These are phyloP conservation scores for Gnomoniopsis smithogilvyi DNA, from an alignment of 2,329 filamentous ascomycete genomes.

Conservation along the genomic window DNA sequence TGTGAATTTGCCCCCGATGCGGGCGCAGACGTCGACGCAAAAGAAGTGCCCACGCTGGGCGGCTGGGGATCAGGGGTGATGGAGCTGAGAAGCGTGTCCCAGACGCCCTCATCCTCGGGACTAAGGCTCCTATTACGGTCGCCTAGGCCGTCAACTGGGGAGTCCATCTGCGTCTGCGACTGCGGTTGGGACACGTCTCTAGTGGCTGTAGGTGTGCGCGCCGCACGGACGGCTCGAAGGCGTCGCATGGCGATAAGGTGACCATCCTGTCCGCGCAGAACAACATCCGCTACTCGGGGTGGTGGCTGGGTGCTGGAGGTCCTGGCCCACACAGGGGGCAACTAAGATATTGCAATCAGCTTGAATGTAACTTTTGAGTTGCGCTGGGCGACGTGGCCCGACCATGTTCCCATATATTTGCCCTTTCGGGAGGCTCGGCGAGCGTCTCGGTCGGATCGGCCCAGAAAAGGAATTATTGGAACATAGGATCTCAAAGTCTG, in stretches of 20 bases:
- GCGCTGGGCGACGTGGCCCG: neutral
- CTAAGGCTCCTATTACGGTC: constrained; percentile 83
- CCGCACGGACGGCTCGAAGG: constrained; percentile 4
- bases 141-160: constrained; percentile 62
- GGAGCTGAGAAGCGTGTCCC: constrained; percentile 79
- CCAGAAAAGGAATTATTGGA: neutral
- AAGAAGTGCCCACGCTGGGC: constrained; percentile 79
- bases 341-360: constrained; percentile 10
- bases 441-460: neutral
- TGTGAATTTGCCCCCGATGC: constrained; percentile 44
- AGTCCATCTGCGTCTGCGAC: neutral
- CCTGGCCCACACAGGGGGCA: neutral
- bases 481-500: neutral
- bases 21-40: constrained; percentile 62
- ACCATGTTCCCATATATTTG: neutral
- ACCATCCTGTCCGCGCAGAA: constrained; percentile 2
- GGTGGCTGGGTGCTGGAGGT: neutral
- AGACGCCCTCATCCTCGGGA: constrained; percentile 62
- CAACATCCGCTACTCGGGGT: neutral
- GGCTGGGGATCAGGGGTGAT: constrained; percentile 78
- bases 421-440: neutral
- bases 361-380: neutral
- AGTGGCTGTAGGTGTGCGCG: neutral
- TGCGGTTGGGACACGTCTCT: neutral
- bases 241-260: constrained; percentile 6